Base-by-base conservation (phyloP, 1,139 yeast species). In the Yamadazyma atlantica region DNA sequence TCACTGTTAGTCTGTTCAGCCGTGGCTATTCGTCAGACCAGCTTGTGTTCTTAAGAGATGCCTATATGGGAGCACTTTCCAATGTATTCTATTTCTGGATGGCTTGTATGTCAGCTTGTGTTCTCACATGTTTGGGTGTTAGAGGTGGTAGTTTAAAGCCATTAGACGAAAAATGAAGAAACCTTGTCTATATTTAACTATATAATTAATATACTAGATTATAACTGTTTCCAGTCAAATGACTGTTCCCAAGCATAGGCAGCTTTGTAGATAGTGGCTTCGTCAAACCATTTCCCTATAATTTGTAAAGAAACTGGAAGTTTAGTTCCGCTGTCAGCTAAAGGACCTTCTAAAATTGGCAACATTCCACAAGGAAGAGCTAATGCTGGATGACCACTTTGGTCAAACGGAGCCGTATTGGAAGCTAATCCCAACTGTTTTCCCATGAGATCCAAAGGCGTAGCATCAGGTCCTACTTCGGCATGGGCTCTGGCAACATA, bases 101-200 rank as follows among this genome's bases (percentile, higher is more conserved):
- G 27, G 73, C 74, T 2, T 50, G 64, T 36, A 53, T 66, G 38
- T 68, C 55, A 2, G 30, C 61, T 4, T 64, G 73, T 37, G 50
- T 64, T 14, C 14, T 60, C 3, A 43, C 54, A 23, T 51, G 60
- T 6, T 49, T 64, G 14, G 48, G 61, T 14, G 54, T 66, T 15
- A 55, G 49, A 32, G 73, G 68, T 41, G 45, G 53, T 18, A 73
- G 74, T 1, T 52, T 67, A 27, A 51, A 53, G 32, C 52, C 64
- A 19, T 51, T 60, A 23, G 70, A 63, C 36, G 69, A 62, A 12
- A 23, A 25, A 33, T 22, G n/a, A 29, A 8, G 6, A 9, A n/a
- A n/a, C n/a, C n/a, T n/a, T n/a, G n/a, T n/a, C n/a, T n/a, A n/a
- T n/a, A n/a, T n/a, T 19, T 19, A 19, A 19, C 9, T 19, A 6